Percentiles rank a stretch among this genome's conserved stretches.
Evolutionary conservation across 192 early-diverging fungal genomes (phyloP).

Genomic region (Umbelopsis sp.): DNA sequence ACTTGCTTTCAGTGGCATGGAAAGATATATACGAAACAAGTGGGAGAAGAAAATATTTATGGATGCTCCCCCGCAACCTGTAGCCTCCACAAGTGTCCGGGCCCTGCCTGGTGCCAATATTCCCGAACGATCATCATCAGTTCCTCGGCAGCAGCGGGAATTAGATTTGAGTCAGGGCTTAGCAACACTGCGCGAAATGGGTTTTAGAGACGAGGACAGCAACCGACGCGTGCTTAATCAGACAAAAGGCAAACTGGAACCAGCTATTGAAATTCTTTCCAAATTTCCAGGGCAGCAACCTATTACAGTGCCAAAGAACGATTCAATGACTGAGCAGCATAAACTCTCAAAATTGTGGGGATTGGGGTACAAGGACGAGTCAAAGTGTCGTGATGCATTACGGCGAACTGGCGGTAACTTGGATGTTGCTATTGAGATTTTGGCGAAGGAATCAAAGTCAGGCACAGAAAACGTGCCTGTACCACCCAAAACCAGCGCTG

Average conservation of each 20-base stretch:
- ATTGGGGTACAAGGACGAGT: slow-evolving; percentile 76
- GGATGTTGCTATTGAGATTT: slow-evolving; percentile 67
- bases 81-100: neutral
- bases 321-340: slow-evolving; percentile 45
- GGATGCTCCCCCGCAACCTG: slow-evolving; percentile 25
- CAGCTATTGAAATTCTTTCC: slow-evolving; percentile 71
- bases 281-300: slow-evolving; percentile 36
- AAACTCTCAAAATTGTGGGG: slow-evolving; percentile 61
- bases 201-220: slow-evolving; percentile 74
- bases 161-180: slow-evolving; percentile 25
- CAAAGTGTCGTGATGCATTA: slow-evolving; percentile 68
- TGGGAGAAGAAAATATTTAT: slow-evolving; percentile 79
- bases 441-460: slow-evolving; percentile 48
- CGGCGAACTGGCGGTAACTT: slow-evolving; percentile 72
- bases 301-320: neutral
- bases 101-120: neutral
- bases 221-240: slow-evolving; percentile 70
- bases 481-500: neutral
- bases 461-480: slow-evolving; percentile 13
- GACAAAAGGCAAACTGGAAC: slow-evolving; percentile 71
- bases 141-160: slow-evolving; percentile 5
- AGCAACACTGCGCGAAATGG: slow-evolving; percentile 65
- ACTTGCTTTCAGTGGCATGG: slow-evolving; percentile 66
- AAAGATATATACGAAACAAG: slow-evolving; percentile 89
- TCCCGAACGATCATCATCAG: slow-evolving; percentile 31